Conservation (phyloP, 805 yeast genomes). For the Ogataea populi-albae region DNA sequence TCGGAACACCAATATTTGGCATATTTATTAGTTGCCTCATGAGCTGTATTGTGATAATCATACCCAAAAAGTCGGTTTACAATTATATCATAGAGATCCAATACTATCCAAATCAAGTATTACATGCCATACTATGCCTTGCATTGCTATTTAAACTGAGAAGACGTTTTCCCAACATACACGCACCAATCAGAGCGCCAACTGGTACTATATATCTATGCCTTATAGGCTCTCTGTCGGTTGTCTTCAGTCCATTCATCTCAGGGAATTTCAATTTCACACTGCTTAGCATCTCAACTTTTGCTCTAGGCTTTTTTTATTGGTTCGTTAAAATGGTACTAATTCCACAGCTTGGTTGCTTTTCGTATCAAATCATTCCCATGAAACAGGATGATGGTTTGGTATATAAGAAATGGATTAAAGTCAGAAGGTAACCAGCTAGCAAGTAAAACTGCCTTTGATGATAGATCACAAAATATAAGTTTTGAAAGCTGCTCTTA, state of each 20-base stretch:
- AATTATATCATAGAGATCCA: slow-evolving; percentile 44
- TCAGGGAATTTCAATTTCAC: slow-evolving; percentile 32
- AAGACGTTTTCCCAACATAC: slow-evolving; percentile 20
- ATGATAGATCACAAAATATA: not conserved
- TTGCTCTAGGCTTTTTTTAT: slow-evolving; percentile 20
- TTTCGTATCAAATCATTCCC: slow-evolving; percentile 6
- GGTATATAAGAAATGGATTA: slow-evolving; percentile 21
- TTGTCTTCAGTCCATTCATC: slow-evolving; percentile 49
- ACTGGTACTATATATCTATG: slow-evolving; percentile 37
- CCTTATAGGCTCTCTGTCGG: slow-evolving; percentile 42
- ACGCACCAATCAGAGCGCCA: slow-evolving; percentile 26
- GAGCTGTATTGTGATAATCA: slow-evolving; percentile 20
- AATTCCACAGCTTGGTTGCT: slow-evolving; percentile 18
- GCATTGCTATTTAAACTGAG: slow-evolving; percentile 24
- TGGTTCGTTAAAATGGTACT: slow-evolving; percentile 20
- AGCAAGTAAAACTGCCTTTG: not conserved
- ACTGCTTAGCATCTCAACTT: slow-evolving; percentile 19
- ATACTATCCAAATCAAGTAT: slow-evolving; percentile 43
- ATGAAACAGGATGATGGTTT: slow-evolving; percentile 22
- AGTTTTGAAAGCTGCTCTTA: slow-evolving; percentile 19
- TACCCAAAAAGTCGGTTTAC: slow-evolving; percentile 27
- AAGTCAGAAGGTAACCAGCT: slow-evolving; percentile 1
- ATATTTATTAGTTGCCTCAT: slow-evolving; percentile 23
- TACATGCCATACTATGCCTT: slow-evolving; percentile 31
- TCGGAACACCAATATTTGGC: slow-evolving; percentile 42